Evolutionary conservation across 345 rosid genomes (phyloP).

Genomic region (Nephelium lappaceum): DNA sequence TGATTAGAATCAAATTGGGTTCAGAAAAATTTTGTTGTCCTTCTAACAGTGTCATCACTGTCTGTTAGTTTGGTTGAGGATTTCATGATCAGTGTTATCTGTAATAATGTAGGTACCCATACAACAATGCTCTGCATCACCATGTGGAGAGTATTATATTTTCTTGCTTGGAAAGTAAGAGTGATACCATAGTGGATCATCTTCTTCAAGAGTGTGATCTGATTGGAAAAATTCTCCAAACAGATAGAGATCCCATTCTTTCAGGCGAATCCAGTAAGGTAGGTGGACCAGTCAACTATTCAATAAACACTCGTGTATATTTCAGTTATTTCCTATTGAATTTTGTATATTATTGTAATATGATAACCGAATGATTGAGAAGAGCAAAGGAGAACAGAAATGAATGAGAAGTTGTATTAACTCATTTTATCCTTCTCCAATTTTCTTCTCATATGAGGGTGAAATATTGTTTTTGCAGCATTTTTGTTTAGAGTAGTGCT

Average conservation of each 20-base stretch:
- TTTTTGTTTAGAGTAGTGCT: neutral
- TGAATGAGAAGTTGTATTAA: neutral
- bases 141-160: conserved; percentile 86
- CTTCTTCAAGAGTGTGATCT: conserved; percentile 81
- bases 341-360: neutral
- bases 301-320: neutral
- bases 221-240: conserved; percentile 69
- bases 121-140: conserved; percentile 94
- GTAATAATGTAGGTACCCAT: conserved; percentile 78
- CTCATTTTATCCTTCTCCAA: neutral
- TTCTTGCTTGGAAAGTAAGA: conserved; percentile 86
- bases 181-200: conserved; percentile 60
- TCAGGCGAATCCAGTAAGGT: conserved; percentile 48
- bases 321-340: neutral
- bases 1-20: conserved; percentile 1
- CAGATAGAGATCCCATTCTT: conserved; percentile 69
- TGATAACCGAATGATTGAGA: conserved; percentile 1
- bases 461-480: neutral
- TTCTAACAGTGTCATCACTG: neutral
- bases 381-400: neutral
- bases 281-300: conserved; percentile 8
- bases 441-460: neutral
- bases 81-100: conserved; percentile 16
- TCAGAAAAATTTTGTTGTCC: conserved; percentile 6
- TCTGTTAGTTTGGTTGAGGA: conserved; percentile 21